phyloP scores from a whole-genome alignment of 768 basidiomycete genomes.

The Rhodotorula paludigena region DNA sequence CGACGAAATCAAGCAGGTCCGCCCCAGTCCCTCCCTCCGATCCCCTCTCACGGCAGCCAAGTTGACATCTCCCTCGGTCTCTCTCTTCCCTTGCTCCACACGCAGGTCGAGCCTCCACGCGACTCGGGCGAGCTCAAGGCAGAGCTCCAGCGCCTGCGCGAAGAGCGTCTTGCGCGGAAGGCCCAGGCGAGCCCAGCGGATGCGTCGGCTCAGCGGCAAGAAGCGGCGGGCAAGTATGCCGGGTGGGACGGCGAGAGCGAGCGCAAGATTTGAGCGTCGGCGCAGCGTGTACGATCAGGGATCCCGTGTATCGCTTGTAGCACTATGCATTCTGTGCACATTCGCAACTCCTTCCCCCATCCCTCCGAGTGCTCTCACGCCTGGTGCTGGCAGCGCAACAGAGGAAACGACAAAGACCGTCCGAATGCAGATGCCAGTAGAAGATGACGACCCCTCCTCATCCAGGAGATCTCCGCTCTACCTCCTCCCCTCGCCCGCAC shows the following conservation, averaged over 20 bases:
- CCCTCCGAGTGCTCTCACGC: too few species aligned
- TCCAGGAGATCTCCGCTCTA: too few species aligned
- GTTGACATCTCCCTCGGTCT: background rate
- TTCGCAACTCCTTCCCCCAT: too few species aligned
- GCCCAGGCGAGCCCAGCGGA: background rate
- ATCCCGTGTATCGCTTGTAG: too few species aligned
- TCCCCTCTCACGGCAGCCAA: background rate
- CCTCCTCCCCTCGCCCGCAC: too few species aligned
- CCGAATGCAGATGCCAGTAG: background rate
- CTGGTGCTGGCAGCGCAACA: too few species aligned
- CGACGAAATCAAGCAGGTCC: slow-evolving; percentile 29
- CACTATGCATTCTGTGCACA: too few species aligned
- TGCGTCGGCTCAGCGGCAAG: background rate
- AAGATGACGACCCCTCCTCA: background rate
- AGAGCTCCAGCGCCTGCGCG: slow-evolving; percentile 24
- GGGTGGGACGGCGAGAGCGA: too few species aligned
- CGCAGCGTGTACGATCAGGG: too few species aligned
- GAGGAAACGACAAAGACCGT: background rate
- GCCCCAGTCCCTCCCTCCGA: background rate
- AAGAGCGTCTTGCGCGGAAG: slow-evolving; percentile 25
- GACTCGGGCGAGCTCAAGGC: slow-evolving; percentile 22
- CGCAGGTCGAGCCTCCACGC: slow-evolving; percentile 26
- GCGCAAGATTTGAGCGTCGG: too few species aligned
- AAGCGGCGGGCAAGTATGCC: too few species aligned
- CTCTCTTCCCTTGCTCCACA: rapidly evolving